A percentile compares a stretch with the other conserved stretches of the same genome.
Evolutionary conservation across 768 basidiomycete species (phyloP).

Genomic region (Suillus sp.): DNA sequence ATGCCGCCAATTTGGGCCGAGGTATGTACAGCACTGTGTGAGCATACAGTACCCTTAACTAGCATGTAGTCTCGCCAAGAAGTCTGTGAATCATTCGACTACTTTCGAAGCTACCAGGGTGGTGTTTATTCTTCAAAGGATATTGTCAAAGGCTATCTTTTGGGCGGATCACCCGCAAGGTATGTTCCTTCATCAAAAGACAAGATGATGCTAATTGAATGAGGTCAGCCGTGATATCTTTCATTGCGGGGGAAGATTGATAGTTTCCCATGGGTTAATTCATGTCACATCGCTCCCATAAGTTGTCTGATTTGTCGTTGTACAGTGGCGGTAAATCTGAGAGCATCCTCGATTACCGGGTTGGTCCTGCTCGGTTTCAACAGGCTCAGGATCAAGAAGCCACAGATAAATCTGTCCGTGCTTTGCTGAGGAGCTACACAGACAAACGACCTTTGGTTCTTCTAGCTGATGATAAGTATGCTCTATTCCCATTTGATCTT

Average conservation of each 20-base stretch:
- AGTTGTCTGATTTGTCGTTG: slow-evolving; percentile 7
- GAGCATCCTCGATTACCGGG: slow-evolving; percentile 44
- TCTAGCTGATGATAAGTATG: slow-evolving; percentile 74
- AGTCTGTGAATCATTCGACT: slow-evolving; percentile 77
- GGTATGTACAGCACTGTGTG: slow-evolving; percentile 31
- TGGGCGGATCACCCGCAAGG: slow-evolving; percentile 72
- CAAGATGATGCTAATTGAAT: background rate
- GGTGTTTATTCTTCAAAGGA: slow-evolving; percentile 71
- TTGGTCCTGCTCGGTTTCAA: slow-evolving; percentile 42
- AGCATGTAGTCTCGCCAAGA: slow-evolving; percentile 72
- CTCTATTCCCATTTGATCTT: slow-evolving; percentile 72
- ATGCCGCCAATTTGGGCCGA: slow-evolving; percentile 47
- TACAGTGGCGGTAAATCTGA: slow-evolving; percentile 70
- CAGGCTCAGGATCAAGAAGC: slow-evolving; percentile 67
- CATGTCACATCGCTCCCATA: slow-evolving; percentile 6
- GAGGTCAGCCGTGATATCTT: slow-evolving; percentile 66
- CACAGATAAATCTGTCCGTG: slow-evolving; percentile 69
- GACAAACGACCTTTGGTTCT: slow-evolving; percentile 64
- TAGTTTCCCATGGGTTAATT: slow-evolving; percentile 82
- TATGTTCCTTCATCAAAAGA: slow-evolving; percentile 31
- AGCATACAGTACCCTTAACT: background rate
- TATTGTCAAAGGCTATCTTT: slow-evolving; percentile 72
- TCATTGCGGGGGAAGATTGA: slow-evolving; percentile 61
- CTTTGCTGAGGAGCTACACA: slow-evolving; percentile 60
- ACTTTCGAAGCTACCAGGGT: slow-evolving; percentile 70